Percentiles rank a stretch among this genome's conserved stretches.
Evolutionary conservation across 495 filamentous ascomycete species (phyloP).

Genomic region (Cetradonia linearis): DNA sequence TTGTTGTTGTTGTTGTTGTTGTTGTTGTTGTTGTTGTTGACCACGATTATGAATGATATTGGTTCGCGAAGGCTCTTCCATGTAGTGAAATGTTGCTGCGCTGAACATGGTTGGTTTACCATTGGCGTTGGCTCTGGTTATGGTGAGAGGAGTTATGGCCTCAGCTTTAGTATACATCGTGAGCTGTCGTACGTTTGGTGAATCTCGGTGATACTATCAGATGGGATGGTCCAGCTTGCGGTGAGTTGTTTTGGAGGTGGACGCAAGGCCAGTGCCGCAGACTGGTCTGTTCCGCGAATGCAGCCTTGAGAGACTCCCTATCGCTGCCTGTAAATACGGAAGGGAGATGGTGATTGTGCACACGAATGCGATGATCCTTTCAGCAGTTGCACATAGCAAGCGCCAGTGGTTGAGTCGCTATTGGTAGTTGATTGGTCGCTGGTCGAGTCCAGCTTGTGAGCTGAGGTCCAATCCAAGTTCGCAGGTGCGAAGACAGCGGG

Average conservation of each 20-base stretch:
- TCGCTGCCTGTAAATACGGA: constrained; percentile 2
- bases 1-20: too few relatives aligned
- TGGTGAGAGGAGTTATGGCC: constrained; percentile 15
- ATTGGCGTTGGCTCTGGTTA: constrained; percentile 20
- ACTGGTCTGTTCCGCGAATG: constrained; percentile 2
- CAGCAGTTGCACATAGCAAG: constrained; percentile 5
- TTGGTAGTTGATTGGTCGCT: constrained; percentile 3
- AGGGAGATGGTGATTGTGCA: constrained; percentile 8
- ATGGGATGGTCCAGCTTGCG: constrained; percentile 45
- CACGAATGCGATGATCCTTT: constrained; percentile 2
- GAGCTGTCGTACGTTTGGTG: constrained; percentile 27
- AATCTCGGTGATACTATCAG: constrained; percentile 90
- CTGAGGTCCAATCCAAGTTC: constrained; percentile 7
- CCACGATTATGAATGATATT: constrained; percentile 25
- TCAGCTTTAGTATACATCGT: constrained; percentile 18
- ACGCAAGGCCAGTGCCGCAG: constrained; percentile 12
- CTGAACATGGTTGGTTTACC: constrained; percentile 20
- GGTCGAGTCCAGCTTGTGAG: constrained; percentile 4
- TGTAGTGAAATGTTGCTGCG: constrained; percentile 39
- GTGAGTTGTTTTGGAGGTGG: constrained; percentile 12
- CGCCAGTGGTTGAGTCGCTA: neutral
- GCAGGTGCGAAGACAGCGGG: constrained; percentile 3
- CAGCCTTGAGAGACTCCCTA: constrained; percentile 3
- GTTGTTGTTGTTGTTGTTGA: constrained; percentile 12
- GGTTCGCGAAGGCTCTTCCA: constrained; percentile 33